Evolutionary conservation across 2,329 filamentous ascomycete species (phyloP).

Genomic region (Neonectria coccinea): DNA sequence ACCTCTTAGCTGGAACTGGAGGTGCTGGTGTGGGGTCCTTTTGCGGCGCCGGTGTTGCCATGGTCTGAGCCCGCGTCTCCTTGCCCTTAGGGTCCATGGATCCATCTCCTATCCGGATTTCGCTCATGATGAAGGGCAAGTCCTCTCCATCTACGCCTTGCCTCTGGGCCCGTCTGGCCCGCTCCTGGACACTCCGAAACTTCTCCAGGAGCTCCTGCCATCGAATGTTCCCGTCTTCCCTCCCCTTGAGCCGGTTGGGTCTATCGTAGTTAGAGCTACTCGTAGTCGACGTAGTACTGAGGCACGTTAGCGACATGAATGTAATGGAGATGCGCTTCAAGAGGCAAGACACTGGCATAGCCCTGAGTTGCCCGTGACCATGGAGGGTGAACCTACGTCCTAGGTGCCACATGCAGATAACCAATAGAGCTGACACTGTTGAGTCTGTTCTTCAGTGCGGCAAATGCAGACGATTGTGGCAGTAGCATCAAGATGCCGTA

Average conservation of each 20-base stretch:
- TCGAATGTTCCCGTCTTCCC: constrained; percentile 86
- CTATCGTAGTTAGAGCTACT: constrained; percentile 73
- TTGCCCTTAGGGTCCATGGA: constrained; percentile 55
- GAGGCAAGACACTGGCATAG: not conserved
- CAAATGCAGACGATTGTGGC: constrained; percentile 97
- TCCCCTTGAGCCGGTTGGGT: constrained; percentile 80
- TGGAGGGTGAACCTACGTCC: constrained; percentile 67
- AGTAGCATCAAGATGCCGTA: constrained; percentile 97
- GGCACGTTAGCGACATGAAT: constrained; percentile 27
- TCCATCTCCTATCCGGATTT: constrained; percentile 57
- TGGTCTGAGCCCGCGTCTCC: constrained; percentile 51
- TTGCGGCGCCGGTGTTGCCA: constrained; percentile 57
- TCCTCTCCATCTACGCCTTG: constrained; percentile 65
- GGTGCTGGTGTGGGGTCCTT: constrained; percentile 61
- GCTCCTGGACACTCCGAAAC: constrained; percentile 91
- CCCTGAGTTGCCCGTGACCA: not conserved
- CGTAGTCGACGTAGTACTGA: constrained; percentile 60
- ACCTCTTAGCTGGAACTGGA: constrained; percentile 66
- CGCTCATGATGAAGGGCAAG: constrained; percentile 56
- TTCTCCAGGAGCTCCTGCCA: constrained; percentile 96
- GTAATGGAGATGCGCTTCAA: not conserved
- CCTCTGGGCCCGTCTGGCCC: constrained; percentile 77
- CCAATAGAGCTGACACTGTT: constrained; percentile 98
- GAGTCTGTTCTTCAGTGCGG: constrained; percentile 92
- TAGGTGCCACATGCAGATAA: constrained; percentile 84